Evolutionary conservation across 495 filamentous ascomycete genomes (phyloP).

Genomic region (Neurospora terricola): DNA sequence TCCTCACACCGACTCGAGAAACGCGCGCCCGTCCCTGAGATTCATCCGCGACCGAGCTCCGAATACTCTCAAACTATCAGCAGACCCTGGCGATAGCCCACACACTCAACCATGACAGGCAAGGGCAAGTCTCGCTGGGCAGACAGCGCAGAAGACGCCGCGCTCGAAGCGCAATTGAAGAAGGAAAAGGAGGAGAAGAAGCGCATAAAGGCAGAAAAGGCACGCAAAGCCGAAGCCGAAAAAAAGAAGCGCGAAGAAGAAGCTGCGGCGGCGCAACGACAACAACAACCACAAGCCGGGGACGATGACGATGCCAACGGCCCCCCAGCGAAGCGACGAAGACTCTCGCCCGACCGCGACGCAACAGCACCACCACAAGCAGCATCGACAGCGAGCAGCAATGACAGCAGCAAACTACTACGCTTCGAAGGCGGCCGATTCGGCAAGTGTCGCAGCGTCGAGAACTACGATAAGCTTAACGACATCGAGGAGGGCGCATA

Average conservation of each 20-base stretch:
- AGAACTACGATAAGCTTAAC: constrained; percentile 86
- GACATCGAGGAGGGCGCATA: constrained; percentile 97
- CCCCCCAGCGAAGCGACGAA: constrained; percentile 47
- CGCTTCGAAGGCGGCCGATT: constrained; percentile 60
- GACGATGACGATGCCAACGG: constrained; percentile 23
- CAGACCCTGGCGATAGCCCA: neutral
- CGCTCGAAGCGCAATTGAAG: constrained; percentile 60
- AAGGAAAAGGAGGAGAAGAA: constrained; percentile 86
- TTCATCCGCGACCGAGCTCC: neutral
- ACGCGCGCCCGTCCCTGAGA: neutral
- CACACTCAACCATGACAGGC: constrained; percentile 44
- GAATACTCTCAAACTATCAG: neutral
- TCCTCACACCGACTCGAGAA: neutral
- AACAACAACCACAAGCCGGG: constrained; percentile 7
- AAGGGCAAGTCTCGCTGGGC: constrained; percentile 78
- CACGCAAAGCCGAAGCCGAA: constrained; percentile 59
- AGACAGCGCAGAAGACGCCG: constrained; percentile 65
- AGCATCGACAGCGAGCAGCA: constrained; percentile 6
- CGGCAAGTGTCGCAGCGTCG: constrained; percentile 68
- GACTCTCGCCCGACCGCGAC: constrained; percentile 33
- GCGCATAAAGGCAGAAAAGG: constrained; percentile 74
- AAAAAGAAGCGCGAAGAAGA: constrained; percentile 28
- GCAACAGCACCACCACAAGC: constrained; percentile 8
- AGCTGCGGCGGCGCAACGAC: constrained; percentile 11
- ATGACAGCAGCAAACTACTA: constrained; percentile 41